Conservation (phyloP, 83 land plant species). For the Thuja plicata region DNA sequence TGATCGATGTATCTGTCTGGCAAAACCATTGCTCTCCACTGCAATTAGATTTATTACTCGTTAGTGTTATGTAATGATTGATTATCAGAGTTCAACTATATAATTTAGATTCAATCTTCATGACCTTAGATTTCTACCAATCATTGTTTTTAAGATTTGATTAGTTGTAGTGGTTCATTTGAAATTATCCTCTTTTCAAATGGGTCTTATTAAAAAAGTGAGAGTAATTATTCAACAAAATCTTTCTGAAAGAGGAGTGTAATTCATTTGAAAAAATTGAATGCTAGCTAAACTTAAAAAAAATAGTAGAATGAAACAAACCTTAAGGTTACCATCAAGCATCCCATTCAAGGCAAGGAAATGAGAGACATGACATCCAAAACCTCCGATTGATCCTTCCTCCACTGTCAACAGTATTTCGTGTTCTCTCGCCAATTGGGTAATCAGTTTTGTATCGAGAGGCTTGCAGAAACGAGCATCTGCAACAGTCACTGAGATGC, state of each 20-base stretch:
- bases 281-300: too few species aligned
- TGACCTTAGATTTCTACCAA: too few species aligned
- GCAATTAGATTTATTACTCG: background rate
- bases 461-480: slow-evolving; percentile 65
- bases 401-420: slow-evolving; percentile 47
- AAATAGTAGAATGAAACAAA: background rate
- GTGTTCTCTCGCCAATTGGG: slow-evolving; percentile 33
- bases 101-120: too few species aligned
- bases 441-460: slow-evolving; percentile 33
- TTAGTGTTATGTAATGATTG: too few species aligned
- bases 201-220: too few species aligned
- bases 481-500: slow-evolving; percentile 31
- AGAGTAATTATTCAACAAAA: too few species aligned
- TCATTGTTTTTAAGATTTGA: too few species aligned
- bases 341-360: slow-evolving; percentile 44
- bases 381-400: slow-evolving; percentile 54
- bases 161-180: too few species aligned
- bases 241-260: too few species aligned
- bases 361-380: slow-evolving; percentile 48
- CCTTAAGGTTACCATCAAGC: slow-evolving; percentile 47
- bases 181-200: too few species aligned
- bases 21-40: slow-evolving; percentile 51
- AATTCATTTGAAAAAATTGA: too few species aligned
- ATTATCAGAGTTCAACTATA: too few species aligned
- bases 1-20: slow-evolving; percentile 57